phyloP scores from a whole-genome alignment of 331 rosid genomes.

The Spiraea crenata region DNA sequence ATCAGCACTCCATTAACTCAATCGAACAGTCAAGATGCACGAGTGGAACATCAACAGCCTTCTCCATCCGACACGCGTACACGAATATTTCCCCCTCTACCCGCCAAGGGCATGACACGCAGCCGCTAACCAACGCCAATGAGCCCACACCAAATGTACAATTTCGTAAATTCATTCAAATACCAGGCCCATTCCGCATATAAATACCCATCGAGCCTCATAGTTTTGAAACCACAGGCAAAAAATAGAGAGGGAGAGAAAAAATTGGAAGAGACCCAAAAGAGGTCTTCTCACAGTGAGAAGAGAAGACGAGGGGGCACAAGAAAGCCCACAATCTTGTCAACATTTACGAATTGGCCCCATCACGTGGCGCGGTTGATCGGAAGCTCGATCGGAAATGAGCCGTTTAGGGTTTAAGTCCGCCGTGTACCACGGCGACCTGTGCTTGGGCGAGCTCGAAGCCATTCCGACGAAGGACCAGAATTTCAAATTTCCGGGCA shows the following conservation, averaged over 20 bases:
- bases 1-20: too few species aligned
- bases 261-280: conserved; percentile 22
- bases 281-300: conserved; percentile 13
- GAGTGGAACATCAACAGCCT: not conserved
- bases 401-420: conserved; percentile 82
- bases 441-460: conserved; percentile 80
- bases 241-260: not conserved
- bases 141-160: conserved; percentile 8
- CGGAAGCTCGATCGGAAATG: conserved; percentile 39
- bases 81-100: not conserved
- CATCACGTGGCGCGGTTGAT: not conserved
- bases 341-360: conserved; percentile 27
- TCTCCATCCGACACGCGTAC: not conserved
- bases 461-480: conserved; percentile 50
- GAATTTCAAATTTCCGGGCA: conserved; percentile 79
- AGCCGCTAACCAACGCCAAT: not conserved
- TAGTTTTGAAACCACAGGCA: conserved; percentile 30
- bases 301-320: not conserved
- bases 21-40: conserved; percentile 13
- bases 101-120: conserved; percentile 14
- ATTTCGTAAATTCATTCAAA: conserved; percentile 37
- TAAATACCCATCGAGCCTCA: conserved; percentile 25
- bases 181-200: conserved; percentile 31
- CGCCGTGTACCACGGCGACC: conserved; percentile 68
- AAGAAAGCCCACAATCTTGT: conserved; percentile 14